phyloP scores from a whole-genome alignment of 345 rosid species.

The Citrus medica region DNA sequence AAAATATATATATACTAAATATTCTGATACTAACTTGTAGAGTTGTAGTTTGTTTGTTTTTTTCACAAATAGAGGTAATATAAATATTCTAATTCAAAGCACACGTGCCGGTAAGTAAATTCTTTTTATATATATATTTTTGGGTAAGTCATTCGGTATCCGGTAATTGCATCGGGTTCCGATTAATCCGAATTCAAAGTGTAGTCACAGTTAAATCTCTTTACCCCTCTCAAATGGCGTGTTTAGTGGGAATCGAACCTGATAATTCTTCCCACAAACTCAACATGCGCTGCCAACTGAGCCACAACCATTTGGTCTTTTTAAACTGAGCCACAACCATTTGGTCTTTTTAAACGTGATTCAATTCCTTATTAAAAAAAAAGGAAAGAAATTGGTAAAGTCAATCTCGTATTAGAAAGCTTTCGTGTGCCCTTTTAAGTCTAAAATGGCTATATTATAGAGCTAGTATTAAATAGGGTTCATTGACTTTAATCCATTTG shows the following conservation, averaged over 20 bases:
- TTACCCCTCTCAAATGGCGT: no score
- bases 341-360: fast-evolving
- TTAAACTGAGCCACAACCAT: no score
- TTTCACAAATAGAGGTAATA: neutral
- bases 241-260: no score
- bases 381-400: neutral
- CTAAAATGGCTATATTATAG: neutral
- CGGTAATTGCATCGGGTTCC: fast-evolving
- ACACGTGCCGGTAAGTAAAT: neutral
- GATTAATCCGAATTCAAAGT: no score
- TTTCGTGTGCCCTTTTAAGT: neutral
- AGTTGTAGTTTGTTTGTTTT: neutral
- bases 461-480: neutral
- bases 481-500: slow-evolving; percentile 5
- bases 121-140: neutral
- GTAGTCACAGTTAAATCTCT: no score
- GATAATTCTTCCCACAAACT: no score
- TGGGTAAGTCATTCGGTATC: no score
- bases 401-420: neutral
- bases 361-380: no score
- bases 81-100: neutral
- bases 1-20: no score
- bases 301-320: no score
- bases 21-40: neutral
- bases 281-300: no score